These are phyloP conservation scores for Biscogniauxia mediterranea DNA, from an alignment of 2,329 filamentous ascomycete genomes.

Conservation along the genomic window DNA sequence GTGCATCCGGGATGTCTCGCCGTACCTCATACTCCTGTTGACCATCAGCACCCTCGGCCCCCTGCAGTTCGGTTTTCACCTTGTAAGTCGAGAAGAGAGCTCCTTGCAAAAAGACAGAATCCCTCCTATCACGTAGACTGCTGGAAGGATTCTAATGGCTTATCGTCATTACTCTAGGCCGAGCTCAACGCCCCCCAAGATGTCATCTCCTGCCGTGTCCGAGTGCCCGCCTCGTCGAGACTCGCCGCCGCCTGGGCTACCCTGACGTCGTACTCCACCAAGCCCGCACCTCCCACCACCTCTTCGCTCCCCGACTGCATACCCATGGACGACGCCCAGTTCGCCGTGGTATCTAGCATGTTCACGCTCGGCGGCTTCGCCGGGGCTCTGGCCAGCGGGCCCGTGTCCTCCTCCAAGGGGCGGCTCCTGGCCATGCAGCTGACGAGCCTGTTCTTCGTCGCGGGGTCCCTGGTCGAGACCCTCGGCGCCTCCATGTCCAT, in stretches of 20 bases:
- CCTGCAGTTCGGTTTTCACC: conserved; percentile 90
- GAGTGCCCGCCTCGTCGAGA: conserved; percentile 47
- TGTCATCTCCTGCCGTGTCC: conserved; percentile 78
- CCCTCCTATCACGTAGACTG: too few relatives aligned
- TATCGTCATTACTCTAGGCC: conserved; percentile 53
- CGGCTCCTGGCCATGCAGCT: conserved; percentile 72
- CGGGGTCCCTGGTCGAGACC: conserved; percentile 75
- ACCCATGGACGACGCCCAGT: conserved; percentile 77
- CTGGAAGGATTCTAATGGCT: not conserved
- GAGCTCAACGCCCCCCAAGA: conserved; percentile 95
- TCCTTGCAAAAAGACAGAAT: too few relatives aligned
- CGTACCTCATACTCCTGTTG: conserved; percentile 76
- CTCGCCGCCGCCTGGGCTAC: conserved; percentile 27
- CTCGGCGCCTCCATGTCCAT: conserved; percentile 64
- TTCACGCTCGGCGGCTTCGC: conserved; percentile 87
- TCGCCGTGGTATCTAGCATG: conserved; percentile 83
- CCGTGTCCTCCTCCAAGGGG: conserved; percentile 74
- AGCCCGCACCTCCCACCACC: conserved; percentile 16
- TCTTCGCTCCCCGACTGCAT: conserved; percentile 71
- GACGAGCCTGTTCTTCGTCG: conserved; percentile 72
- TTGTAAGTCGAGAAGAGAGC: conserved; percentile 53
- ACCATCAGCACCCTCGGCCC: conserved; percentile 78
- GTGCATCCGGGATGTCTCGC: conserved; percentile 55
- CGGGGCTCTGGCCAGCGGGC: conserved; percentile 78
- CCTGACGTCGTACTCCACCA: conserved; percentile 28